Base-by-base conservation (phyloP, 495 filamentous ascomycete species). In the Letharia columbiana region DNA sequence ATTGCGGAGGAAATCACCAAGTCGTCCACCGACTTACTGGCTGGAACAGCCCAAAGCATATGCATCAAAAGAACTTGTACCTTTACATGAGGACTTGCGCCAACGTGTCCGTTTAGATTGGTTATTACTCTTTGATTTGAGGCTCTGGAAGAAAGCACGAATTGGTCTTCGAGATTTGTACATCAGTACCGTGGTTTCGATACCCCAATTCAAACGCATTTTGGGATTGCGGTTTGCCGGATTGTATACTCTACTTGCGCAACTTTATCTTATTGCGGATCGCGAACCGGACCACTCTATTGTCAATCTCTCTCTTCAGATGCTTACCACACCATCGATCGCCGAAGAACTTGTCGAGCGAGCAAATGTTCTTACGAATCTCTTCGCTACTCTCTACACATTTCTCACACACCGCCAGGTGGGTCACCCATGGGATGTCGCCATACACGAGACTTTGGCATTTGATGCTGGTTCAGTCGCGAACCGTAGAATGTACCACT, bases 241-340 rank as follows among this genome's bases (percentile, higher is more conserved):
- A 0, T 79, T 99, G 42, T 99, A 99, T 74, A 97, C 92, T 10
- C 88, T 88, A 4, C 80, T 99, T 41, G 91, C 94, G 8, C 92
- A 99, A 74, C 77, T 99, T 2, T 99, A 98, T 73, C 84, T 99
- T 20, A 92, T 99, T 70, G 92, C 94, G 7, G 94, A 99, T 72
- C 83, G 94, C 61, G 94, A 99, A 72, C 93, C 94, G 1, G 94
- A 99, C 70, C 92, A 97, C 73, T 98, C 94, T 5, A 98, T 99
- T 71, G 95, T 99, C 79, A 97, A 96, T 72, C 83, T 98, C 57
- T 96, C 92, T 0, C 74, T 97, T 56, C 94, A 99, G 72, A 96
- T 98, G 85, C 80, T 99, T 57, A 98, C 94, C 0, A 96, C 94
- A 0, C 91, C 94, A 5, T 94, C 92, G 4, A 98, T 98, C 71